Conservation (phyloP, 352 stramenopile genomes). For the Phytopythium vexans region DNA sequence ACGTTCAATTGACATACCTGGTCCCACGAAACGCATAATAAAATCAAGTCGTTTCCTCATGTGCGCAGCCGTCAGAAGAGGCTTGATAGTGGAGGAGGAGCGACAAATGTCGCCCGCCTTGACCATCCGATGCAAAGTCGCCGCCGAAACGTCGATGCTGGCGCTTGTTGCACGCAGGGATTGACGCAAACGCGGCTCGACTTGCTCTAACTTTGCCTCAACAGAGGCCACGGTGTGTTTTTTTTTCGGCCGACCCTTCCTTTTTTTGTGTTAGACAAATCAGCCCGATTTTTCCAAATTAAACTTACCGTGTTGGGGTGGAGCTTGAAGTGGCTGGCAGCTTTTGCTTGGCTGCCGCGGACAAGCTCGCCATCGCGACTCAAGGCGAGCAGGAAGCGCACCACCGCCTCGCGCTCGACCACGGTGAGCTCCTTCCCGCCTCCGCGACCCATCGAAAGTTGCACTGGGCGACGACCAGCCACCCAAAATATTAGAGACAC, state of each 20-base stretch:
- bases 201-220: neutral
- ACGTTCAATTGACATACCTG: too few relatives aligned
- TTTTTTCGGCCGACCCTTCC: neutral
- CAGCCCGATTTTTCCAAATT: neutral
- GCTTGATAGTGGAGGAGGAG: too few relatives aligned
- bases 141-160: too few relatives aligned
- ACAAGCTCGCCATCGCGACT: neutral
- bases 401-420: neutral
- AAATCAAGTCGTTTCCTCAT: too few relatives aligned
- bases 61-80: too few relatives aligned
- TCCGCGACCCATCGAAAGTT: too few relatives aligned
- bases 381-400: neutral
- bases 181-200: neutral
- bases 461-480: too few relatives aligned
- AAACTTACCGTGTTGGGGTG: neutral
- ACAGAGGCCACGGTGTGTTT: neutral
- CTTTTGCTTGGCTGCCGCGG: neutral
- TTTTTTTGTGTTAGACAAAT: neutral
- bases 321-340: neutral
- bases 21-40: too few relatives aligned
- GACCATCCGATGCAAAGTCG: too few relatives aligned
- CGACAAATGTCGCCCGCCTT: too few relatives aligned
- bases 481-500: neutral
- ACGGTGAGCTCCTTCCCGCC: too few relatives aligned
- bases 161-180: neutral